Percentiles rank a stretch among this genome's conserved stretches.
phyloP scores from a whole-genome alignment of 345 rosid species.

The Excoecaria cochinchinensis region DNA sequence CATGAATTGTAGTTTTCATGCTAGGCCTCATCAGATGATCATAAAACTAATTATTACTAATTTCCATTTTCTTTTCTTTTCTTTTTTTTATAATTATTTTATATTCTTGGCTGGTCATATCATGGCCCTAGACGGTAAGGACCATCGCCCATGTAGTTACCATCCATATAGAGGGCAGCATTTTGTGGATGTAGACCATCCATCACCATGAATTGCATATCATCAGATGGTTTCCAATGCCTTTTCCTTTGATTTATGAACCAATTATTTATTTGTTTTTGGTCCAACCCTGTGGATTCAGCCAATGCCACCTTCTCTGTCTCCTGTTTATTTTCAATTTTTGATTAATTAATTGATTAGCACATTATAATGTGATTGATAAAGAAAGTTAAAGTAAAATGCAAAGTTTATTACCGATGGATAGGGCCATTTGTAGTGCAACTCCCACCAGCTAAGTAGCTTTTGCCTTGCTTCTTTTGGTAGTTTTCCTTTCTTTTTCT shows the following conservation, averaged over 20 bases:
- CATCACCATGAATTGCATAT: constrained; percentile 99
- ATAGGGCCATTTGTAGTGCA: constrained; percentile 99
- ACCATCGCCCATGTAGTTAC: constrained; percentile 87
- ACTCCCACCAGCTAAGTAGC: constrained; percentile 97
- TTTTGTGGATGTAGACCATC: constrained; percentile 88
- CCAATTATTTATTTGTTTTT: constrained; percentile 98
- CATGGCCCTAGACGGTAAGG: constrained; percentile 92
- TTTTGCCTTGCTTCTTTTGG: constrained; percentile 99
- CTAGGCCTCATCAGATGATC: not conserved
- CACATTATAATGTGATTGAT: too few relatives aligned
- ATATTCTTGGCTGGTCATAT: not conserved
- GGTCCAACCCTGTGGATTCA: constrained; percentile 95
- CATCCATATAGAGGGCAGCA: constrained; percentile 87
- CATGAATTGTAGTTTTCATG: not conserved
- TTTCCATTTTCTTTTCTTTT: not conserved
- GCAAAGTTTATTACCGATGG: constrained; percentile 59
- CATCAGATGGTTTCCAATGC: constrained; percentile 99
- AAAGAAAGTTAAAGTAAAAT: too few relatives aligned
- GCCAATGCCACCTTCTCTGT: constrained; percentile 95
- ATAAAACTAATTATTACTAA: constrained; percentile 15
- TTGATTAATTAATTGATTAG: too few relatives aligned
- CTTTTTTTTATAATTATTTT: too few relatives aligned
- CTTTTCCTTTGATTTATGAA: constrained; percentile 97
- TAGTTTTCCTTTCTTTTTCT: constrained; percentile 96
- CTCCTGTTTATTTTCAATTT: constrained; percentile 45